Evolutionary conservation across 176 grass and related monocot genomes (phyloP), one percentile per base, ranked within the genome.

Genomic region (Themeda triandra): DNA sequence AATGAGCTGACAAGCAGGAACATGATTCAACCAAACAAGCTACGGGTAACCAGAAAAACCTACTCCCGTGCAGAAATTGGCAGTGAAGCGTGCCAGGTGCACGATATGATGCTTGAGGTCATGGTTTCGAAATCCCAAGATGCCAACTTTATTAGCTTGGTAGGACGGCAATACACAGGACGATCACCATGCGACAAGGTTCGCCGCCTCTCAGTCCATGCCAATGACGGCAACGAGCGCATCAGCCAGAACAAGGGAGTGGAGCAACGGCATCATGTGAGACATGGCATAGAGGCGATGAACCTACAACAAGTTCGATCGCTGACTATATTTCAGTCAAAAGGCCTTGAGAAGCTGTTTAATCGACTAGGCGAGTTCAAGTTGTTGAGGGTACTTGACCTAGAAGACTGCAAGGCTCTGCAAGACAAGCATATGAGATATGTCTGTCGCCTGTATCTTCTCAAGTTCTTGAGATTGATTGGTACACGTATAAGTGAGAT

Each of bases 331-430:
- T 80, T 86, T 19, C 14, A 73, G 7, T 3, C 11, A 0, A 0
- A 37, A 11, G 17, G 11, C 0, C 31, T 58, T 58, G 53, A 70
- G 7, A 42, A 56, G 18, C 19, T 81, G 1, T 60, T 80, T 0
- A 3, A 33, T 33, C 42, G 24, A 0, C 41, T 87, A 1, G 19
- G 0, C 2, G 28, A 75, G 60, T 75, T 81, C 44, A 41, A 41
- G 4, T 0, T 81, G 2, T 18, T 87, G 1, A 66, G 77, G 56
- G 78, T 87, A 4, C 85, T 87, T 42, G 85, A 87, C 9, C 32
- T 81, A 0, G 69, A 87, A 25, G 59, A 10, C 2, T 81, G 69
- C 33, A 8, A 44, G 4, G 60, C 6, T 3, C 0, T 87, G 17
- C 1, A 28, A 5, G 7, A 67, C 5, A 3, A 48, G 2, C 83